Conservation (phyloP, 345 rosid genomes). For the Populus pruinosa region DNA sequence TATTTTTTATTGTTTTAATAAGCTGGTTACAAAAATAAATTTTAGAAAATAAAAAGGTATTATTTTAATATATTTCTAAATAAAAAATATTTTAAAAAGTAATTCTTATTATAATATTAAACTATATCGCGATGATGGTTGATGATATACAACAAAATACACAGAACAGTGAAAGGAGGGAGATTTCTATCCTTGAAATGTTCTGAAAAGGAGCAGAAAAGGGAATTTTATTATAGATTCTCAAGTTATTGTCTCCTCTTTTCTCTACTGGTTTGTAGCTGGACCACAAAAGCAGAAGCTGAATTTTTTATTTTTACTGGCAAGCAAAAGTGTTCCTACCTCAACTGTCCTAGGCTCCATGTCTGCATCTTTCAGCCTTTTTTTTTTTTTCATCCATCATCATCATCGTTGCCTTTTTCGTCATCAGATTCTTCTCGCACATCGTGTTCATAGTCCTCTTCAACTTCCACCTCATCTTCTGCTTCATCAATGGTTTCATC, state of each 20-base stretch:
- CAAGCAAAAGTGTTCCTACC: neutral
- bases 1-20: too few species aligned
- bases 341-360: neutral
- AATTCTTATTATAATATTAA: too few species aligned
- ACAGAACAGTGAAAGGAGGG: neutral
- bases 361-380: neutral
- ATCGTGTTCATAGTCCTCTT: neutral
- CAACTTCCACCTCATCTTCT: conserved; percentile 20
- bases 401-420: conserved; percentile 4
- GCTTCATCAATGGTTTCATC: conserved; percentile 43
- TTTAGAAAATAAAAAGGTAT: too few species aligned
- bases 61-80: too few species aligned
- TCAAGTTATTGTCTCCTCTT: neutral
- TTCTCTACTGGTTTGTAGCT: neutral
- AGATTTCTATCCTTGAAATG: neutral
- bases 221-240: neutral
- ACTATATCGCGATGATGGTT: neutral
- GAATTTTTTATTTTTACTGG: neutral
- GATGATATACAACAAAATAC: neutral
- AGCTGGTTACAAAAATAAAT: too few species aligned
- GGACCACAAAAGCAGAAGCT: neutral
- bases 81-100: too few species aligned
- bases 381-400: neutral
- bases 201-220: neutral
- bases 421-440: conserved; percentile 7